Evolutionary conservation across 768 basidiomycete genomes (phyloP), one percentile per base, ranked within the genome.

Genomic region (Tricholoma furcatifolium): DNA sequence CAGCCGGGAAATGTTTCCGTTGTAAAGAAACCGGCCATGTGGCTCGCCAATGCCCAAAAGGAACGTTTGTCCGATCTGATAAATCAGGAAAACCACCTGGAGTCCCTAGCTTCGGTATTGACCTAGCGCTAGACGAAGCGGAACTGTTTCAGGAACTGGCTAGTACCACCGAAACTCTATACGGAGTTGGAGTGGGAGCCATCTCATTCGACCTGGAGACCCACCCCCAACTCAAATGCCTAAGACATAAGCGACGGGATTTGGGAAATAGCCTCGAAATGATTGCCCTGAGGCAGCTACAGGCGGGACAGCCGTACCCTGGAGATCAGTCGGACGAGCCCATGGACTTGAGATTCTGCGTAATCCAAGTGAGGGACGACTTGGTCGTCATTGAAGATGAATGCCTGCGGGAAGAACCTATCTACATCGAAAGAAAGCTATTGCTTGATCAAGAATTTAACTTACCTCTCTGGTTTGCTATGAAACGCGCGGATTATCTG

Each of bases 21-120:
- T 53, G 52, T 43, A 35, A 24, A 14, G 52, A 47, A 47, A 8
- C 39, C 0, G 52, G 45, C 12, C 52, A 53, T 31, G 14, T 51
- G 17, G 40, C 40, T 43, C 41, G 32, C 6, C 3, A 51, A 2
- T 51, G 50, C 30, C 42, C 50, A 38, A 31, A 31, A 17, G 44
- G 44, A 31, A 46, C 27, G 14, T 46, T 35, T 21, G 12, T 46
- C 12, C n/a, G n/a, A 11, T 46, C 44, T n/a, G 31, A 20, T 11
- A 46, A 35, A 20, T 31, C 30, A 17, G 44, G 44, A 31, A 35
- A 18, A 31, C 14, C 44, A 5, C 44, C 44, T 6, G 44, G 44
- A 5, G 15, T 46, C 8, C 30, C 27, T 4, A 35, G 17, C 14
- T 31, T 46, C 9, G 14, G 32, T 21, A 46, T 46, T 31, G 27